phyloP scores from a whole-genome alignment of 345 rosid genomes.

The Ailanthus altissimus region DNA sequence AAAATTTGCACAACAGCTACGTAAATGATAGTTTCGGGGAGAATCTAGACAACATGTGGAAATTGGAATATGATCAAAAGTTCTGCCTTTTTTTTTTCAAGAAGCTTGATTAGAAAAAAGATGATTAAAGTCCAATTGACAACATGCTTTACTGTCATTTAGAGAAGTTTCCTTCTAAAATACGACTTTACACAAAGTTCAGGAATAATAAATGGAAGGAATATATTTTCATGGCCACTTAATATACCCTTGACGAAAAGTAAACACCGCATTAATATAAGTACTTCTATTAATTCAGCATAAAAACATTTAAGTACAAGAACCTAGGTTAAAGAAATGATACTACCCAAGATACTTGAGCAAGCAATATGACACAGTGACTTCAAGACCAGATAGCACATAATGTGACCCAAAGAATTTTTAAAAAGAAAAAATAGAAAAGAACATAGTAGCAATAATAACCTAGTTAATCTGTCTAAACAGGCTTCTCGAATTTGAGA shows the following conservation, averaged over 20 bases:
- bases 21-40: background rate
- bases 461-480: slow-evolving; percentile 17
- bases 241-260: background rate
- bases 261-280: background rate
- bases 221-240: background rate
- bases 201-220: background rate
- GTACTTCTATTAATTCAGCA: slow-evolving; percentile 14
- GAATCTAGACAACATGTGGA: background rate
- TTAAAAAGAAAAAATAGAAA: background rate
- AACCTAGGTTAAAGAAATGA: slow-evolving; percentile 13
- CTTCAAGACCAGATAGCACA: slow-evolving; percentile 19
- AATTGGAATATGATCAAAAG: background rate
- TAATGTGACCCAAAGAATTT: slow-evolving; percentile 15
- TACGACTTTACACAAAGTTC: background rate
- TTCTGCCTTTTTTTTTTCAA: background rate
- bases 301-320: slow-evolving; percentile 19
- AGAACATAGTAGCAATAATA: slow-evolving; percentile 6
- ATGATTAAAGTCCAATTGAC: background rate
- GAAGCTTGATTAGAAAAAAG: background rate
- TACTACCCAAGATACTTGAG: background rate
- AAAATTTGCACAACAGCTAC: background rate
- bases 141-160: background rate
- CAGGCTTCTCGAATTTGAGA: slow-evolving; percentile 8
- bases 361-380: slow-evolving; percentile 5
- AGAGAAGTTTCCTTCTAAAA: background rate